phyloP scores from a whole-genome alignment of 805 yeast species.

The Starmerella bombicola region DNA sequence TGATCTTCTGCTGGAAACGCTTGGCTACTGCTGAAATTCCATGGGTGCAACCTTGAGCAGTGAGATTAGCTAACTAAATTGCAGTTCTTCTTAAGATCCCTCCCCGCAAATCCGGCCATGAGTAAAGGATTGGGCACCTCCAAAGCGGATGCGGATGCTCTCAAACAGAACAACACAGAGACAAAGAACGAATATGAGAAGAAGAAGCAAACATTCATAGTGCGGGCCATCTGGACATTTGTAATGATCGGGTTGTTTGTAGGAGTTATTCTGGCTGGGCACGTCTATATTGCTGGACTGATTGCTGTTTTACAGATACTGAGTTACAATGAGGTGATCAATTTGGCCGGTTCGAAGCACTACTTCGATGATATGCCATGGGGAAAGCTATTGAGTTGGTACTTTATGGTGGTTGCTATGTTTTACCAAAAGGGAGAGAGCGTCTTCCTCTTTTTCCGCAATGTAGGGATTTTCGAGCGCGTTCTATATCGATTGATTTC shows the following conservation, averaged over 20 bases:
- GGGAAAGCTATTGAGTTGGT: slow-evolving; percentile 82
- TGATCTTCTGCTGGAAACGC: too few species aligned
- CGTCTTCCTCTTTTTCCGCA: slow-evolving; percentile 53
- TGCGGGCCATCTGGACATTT: slow-evolving; percentile 84
- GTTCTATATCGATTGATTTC: slow-evolving; percentile 46
- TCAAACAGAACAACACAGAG: too few species aligned
- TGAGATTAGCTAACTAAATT: not conserved
- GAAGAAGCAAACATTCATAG: slow-evolving; percentile 71
- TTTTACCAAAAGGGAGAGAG: slow-evolving; percentile 83
- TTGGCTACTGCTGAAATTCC: too few species aligned
- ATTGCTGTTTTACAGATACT: slow-evolving; percentile 65
- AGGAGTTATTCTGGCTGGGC: slow-evolving; percentile 66
- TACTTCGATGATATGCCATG: slow-evolving; percentile 71
- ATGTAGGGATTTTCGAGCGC: slow-evolving; percentile 40
- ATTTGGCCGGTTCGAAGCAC: slow-evolving; percentile 72
- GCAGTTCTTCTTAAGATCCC: not conserved
- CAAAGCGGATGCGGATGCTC: not conserved
- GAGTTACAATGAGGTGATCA: slow-evolving; percentile 83
- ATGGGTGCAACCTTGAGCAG: too few species aligned
- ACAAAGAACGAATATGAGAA: slow-evolving; percentile 32
- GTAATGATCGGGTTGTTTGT: slow-evolving; percentile 76
- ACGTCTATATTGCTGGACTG: slow-evolving; percentile 59
- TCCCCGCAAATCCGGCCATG: not conserved
- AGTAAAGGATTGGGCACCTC: not conserved
- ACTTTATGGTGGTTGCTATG: slow-evolving; percentile 73